A percentile compares a stretch with the other conserved stretches of the same genome.
These are phyloP conservation scores for Fusarium heterosporum DNA, from an alignment of 2,329 filamentous ascomycete species.

Conservation along the genomic window DNA sequence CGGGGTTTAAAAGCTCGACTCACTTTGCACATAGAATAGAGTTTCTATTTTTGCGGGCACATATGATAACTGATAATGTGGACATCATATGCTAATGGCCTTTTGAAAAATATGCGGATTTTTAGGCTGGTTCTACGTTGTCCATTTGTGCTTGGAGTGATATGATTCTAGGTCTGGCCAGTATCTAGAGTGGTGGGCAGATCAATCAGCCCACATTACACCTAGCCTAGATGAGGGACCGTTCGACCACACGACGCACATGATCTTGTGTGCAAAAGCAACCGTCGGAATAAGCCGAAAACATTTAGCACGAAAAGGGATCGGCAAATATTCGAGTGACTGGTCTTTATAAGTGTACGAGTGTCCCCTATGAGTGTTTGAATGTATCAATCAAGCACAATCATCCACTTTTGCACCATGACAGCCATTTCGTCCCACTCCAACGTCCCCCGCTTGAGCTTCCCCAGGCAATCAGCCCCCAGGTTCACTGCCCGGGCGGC, in stretches of 20 bases:
- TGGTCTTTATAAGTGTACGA: background rate
- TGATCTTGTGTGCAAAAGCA: background rate
- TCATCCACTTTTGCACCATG: background rate
- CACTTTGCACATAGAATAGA: no score
- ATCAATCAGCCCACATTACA: background rate
- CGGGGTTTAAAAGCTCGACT: no score
- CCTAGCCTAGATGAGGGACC: background rate
- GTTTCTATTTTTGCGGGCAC: no score
- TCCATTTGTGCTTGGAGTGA: background rate
- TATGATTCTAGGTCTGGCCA: background rate
- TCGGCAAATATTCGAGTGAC: background rate
- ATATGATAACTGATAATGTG: no score
- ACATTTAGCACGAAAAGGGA: background rate
- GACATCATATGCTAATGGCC: no score
- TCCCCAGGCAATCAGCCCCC: background rate
- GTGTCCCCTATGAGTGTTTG: background rate
- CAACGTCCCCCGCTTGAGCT: constrained; percentile 1
- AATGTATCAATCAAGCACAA: background rate
- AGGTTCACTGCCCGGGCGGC: background rate
- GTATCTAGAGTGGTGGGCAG: background rate
- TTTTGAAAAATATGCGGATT: no score
- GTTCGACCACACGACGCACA: constrained; percentile 1
- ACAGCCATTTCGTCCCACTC: constrained; percentile 14
- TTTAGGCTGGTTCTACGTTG: no score
- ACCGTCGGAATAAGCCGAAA: background rate